A percentile compares a stretch with the other conserved stretches of the same genome.
Conservation (phyloP, 371 early-diverging fungal species). For the Syncephalastrum contaminatum region DNA sequence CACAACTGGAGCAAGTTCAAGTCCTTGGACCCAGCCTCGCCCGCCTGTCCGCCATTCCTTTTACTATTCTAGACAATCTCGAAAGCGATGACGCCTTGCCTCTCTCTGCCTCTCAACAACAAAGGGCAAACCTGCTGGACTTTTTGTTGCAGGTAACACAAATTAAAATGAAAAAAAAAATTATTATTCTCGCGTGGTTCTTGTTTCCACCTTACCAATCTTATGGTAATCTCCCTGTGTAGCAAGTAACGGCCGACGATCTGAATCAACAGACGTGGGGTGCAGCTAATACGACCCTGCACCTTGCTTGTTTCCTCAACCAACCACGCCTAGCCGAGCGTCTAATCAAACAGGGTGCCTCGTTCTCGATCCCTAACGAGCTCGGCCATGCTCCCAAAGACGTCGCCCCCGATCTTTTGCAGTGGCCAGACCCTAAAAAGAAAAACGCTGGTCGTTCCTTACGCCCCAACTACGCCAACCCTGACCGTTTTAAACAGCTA, state of each 20-base stretch:
- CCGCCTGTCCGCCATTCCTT: slow-evolving; percentile 11
- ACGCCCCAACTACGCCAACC: slow-evolving; percentile 9
- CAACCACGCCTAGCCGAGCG: slow-evolving; percentile 11
- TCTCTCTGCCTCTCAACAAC: slow-evolving; percentile 11
- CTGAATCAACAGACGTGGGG: slow-evolving; percentile 20
- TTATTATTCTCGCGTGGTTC: slow-evolving; percentile 25
- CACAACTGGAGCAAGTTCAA: slow-evolving; percentile 14
- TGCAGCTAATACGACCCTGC: slow-evolving; percentile 20
- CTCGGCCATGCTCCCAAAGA: slow-evolving; percentile 15
- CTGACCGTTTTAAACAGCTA: slow-evolving; percentile 10
- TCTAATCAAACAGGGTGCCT: slow-evolving; percentile 14
- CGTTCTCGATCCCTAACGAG: slow-evolving; percentile 11
- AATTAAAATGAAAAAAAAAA: slow-evolving; percentile 4
- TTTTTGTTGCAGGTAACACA: slow-evolving; percentile 29
- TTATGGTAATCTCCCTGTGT: neutral
- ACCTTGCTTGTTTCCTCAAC: slow-evolving; percentile 17
- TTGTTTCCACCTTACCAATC: slow-evolving; percentile 4
- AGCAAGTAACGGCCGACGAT: slow-evolving; percentile 9
- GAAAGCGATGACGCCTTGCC: slow-evolving; percentile 8
- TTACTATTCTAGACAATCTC: slow-evolving; percentile 15
- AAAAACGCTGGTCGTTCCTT: neutral
- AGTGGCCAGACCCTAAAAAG: neutral
- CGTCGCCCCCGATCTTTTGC: neutral
- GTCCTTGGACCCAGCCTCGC: slow-evolving; percentile 11
- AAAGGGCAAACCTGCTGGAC: slow-evolving; percentile 22